phyloP scores from a whole-genome alignment of 306 rosid genomes.

The Fragaria iinumae region DNA sequence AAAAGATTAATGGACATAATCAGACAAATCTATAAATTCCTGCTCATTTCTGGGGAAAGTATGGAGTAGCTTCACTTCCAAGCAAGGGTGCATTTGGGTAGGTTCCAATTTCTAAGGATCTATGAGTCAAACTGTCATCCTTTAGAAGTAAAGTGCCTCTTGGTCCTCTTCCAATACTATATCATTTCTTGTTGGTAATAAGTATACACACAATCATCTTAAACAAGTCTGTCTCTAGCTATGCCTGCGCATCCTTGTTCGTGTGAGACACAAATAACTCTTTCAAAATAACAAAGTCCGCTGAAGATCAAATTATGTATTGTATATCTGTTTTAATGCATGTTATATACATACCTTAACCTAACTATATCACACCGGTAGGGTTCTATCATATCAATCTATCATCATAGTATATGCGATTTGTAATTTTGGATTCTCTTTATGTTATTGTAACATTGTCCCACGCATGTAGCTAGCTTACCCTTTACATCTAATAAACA shows the following conservation, averaged over 20 bases:
- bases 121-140: background rate
- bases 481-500: background rate
- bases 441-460: background rate
- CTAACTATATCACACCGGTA: background rate
- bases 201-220: no score
- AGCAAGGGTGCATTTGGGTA: background rate
- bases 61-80: slow-evolving; percentile 3
- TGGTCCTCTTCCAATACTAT: background rate
- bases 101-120: background rate
- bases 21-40: background rate
- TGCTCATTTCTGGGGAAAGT: background rate
- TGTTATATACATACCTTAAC: background rate
- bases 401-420: background rate
- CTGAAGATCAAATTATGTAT: no score
- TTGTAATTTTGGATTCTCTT: background rate
- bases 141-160: background rate
- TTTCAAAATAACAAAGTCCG: no score
- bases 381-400: background rate
- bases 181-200: no score
- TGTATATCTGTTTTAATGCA: background rate
- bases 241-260: no score
- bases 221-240: no score
- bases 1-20: background rate
- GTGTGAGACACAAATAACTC: no score
- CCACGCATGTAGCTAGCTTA: background rate